Base-by-base conservation (phyloP, 352 stramenopile species). In the Pythium grandisporangium region DNA sequence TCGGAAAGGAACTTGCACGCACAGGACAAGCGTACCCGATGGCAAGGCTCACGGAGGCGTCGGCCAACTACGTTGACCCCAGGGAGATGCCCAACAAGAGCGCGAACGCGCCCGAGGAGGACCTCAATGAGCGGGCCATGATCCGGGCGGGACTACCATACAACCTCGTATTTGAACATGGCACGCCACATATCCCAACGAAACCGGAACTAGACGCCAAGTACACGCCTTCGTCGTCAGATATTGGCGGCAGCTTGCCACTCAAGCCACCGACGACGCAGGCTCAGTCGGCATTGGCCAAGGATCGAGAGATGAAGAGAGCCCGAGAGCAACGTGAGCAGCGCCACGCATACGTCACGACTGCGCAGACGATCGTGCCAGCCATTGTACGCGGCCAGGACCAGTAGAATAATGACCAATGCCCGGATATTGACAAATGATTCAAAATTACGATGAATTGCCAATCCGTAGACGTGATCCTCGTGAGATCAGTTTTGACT, bases 161-260 rank as follows among this genome's bases (percentile, higher is more conserved):
- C 45, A 73, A 73, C 20, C 53, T 90, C 39, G 49, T 90, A 7
- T 90, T 90, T 24, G 71, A 84, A 32, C 76, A 90, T 23, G 76
- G 76, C 14, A 36, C 53, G 40, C 23, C 65, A 5, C 72, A 81
- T 29, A 53, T 69, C 6, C 58, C 56, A 17, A 81, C 58, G 5
- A 6, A 40, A 3, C 46, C 51, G 0, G 70, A 86, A 47, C 63
- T 84, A 32, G 23, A 48, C 12, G 33, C 36, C 17, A 84, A 77
- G 46, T 89, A 77, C 46, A 77, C 46, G n/a, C 72, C 66, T 4
- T 61, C 56, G 11, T 83, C 72, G 17, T 53, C 42, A n/a, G 64
- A 82, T 30, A 70, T 81, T 41, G 76, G 74, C 6, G 47, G 53
- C 10, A 35, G 53, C 12, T 20, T 79, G 3, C 22, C 29, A 6